Base-by-base conservation (phyloP, 805 yeast genomes). In the Wickerhamiella bombiphila region DNA sequence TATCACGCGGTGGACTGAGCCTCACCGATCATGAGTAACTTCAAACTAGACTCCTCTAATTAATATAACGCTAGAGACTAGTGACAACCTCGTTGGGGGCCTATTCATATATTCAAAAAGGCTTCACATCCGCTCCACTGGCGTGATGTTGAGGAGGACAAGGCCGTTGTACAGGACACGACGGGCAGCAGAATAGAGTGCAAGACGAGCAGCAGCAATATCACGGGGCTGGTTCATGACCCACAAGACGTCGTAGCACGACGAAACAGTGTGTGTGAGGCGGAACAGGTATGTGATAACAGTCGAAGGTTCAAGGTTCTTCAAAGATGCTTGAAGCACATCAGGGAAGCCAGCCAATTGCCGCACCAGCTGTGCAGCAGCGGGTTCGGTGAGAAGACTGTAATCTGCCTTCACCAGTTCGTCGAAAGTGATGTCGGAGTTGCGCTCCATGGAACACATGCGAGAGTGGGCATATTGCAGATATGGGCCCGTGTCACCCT, bases 401-500 rank as follows among this genome's bases (percentile, higher is more conserved):
- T 64, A 69, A 57, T 81, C 72, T 37, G 77, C 69, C 21, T 61
- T 64, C 33, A 42, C 37, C 34, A 59, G 51, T 34, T 55, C 54
- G 35, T 47, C 49, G 29, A 42, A 34, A 25, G 44, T 41, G 35
- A 56, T 44, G 26, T 46, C 47, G 16, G 93, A 73, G 51, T 81
- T 82, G 66, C 97, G 79, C 63, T 82, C 86, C 51, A 91, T 85
- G 5, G 96, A 85, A 63, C 93, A 74, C 57, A 91, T 74, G 63
- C 98, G 81, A 16, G 97, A 85, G 64, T 91, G 98, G 32, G 98
- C 97, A 56, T 91, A 91, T 63, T 91, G 98, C 58, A 91, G 70
- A 64, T 91, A 91, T 42, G 98, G 97, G 58, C 98, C 98, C 40
- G 98, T 91, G 63, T 91, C 98, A 63, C 98, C 98, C 68, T 91